Evolutionary conservation across 441 rosid genomes (phyloP).

Genomic region (Metrosideros polymorpha): DNA sequence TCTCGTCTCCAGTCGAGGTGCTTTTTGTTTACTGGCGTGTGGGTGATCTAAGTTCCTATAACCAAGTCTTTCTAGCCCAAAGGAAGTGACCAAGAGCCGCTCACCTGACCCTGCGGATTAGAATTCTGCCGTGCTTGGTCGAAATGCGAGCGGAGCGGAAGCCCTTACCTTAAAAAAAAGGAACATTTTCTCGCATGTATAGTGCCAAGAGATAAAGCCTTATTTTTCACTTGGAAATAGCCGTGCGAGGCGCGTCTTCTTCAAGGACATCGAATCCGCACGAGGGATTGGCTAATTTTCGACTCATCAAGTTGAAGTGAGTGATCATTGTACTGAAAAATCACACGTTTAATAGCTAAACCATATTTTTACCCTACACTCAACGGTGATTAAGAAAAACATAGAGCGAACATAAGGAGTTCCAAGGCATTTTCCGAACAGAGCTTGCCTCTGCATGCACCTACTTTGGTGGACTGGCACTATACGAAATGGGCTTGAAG

Average conservation of each 20-base stretch:
- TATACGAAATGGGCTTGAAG: not conserved
- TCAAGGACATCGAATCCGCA: not conserved
- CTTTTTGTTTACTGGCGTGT: not conserved
- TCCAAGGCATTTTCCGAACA: not conserved
- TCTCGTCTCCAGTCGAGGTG: not conserved
- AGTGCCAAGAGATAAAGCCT: not conserved
- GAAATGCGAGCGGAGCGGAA: not conserved
- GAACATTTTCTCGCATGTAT: not conserved
- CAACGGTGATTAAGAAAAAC: not conserved
- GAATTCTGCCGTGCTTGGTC: not conserved
- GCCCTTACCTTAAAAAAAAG: not conserved
- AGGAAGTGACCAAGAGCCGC: not conserved
- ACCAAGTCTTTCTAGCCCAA: not conserved
- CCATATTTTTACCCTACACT: not conserved
- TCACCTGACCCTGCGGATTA: not conserved
- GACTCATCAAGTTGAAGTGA: not conserved
- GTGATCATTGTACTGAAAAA: not conserved
- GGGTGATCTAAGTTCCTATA: not conserved
- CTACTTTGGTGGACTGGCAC: not conserved
- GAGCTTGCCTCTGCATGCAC: not conserved
- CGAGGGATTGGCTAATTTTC: not conserved
- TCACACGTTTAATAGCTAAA: not conserved
- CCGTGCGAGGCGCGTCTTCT: not conserved
- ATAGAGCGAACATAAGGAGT: not conserved
- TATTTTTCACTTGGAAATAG: not conserved